A percentile compares a stretch with the other conserved stretches of the same genome.
Conservation (phyloP, 345 rosid species). For the Angophora floribunda region DNA sequence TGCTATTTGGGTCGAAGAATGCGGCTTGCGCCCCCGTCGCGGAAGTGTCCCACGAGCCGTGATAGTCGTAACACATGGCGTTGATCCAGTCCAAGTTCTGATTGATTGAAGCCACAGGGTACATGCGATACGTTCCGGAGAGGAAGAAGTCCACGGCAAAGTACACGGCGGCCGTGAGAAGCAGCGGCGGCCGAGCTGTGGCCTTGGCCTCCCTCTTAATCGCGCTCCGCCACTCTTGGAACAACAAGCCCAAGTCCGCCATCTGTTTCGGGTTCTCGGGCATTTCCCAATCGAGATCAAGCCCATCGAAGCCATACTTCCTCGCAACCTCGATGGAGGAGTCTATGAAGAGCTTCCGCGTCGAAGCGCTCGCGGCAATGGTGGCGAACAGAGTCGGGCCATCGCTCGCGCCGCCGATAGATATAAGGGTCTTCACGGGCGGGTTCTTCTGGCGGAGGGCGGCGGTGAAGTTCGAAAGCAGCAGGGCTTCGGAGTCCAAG, state of each 20-base stretch:
- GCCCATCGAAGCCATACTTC: constrained; percentile 15
- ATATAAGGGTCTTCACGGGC: constrained; percentile 13
- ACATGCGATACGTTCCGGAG: neutral
- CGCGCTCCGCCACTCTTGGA: constrained; percentile 13
- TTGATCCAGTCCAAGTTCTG: constrained; percentile 11
- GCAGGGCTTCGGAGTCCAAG: neutral
- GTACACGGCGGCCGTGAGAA: constrained; percentile 22
- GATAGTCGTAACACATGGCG: constrained; percentile 17
- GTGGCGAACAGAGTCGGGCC: constrained; percentile 2
- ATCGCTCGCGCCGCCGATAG: constrained; percentile 10
- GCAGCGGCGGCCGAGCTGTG: constrained; percentile 1
- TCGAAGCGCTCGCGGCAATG: neutral
- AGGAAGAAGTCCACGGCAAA: constrained; percentile 7
- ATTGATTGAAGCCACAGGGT: constrained; percentile 3
- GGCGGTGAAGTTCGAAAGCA: constrained; percentile 4
- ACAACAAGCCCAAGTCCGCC: constrained; percentile 6
- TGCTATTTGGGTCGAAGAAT: constrained; percentile 5
- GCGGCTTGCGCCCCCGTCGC: constrained; percentile 18
- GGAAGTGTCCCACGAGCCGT: constrained; percentile 18
- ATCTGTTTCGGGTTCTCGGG: constrained; percentile 7
- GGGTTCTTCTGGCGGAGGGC: constrained; percentile 2
- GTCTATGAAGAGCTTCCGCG: constrained; percentile 6
- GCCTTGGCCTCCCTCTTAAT: neutral
- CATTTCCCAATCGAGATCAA: constrained; percentile 17
- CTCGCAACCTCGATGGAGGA: constrained; percentile 9